Evolutionary conservation across 2,329 filamentous ascomycete species (phyloP).

Genomic region (Sporothrix brasiliensis): DNA sequence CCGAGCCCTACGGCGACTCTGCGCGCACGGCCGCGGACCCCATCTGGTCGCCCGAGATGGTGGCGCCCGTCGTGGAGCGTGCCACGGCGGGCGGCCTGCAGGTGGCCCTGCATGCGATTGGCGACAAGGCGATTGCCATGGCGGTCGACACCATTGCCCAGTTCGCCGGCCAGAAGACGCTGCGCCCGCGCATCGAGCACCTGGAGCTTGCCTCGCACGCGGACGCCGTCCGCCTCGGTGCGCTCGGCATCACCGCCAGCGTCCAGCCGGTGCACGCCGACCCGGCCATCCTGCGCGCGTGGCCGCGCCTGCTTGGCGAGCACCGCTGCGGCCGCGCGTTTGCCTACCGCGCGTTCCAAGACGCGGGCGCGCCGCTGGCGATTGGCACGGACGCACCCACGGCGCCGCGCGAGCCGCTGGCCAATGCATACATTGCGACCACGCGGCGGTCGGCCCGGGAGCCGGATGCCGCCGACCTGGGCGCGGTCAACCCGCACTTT

Average conservation of each 20-base stretch:
- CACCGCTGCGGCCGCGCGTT: conserved; percentile 61
- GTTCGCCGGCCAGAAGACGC: conserved; percentile 41
- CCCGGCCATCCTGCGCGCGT: conserved; percentile 63
- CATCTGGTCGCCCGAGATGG: conserved; percentile 57
- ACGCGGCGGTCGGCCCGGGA: conserved; percentile 60
- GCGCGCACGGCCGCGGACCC: conserved; percentile 49
- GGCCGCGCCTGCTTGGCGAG: conserved; percentile 60
- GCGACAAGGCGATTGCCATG: conserved; percentile 60
- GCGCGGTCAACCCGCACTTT: conserved; percentile 56
- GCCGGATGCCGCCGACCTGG: conserved; percentile 43
- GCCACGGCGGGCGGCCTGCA: conserved; percentile 60
- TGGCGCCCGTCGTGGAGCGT: conserved; percentile 57
- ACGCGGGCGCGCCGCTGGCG: conserved; percentile 57
- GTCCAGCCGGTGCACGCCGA: conserved; percentile 63
- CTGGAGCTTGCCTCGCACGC: conserved; percentile 60
- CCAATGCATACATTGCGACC: conserved; percentile 62
- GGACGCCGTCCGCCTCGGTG: conserved; percentile 60
- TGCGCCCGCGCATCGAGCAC: conserved; percentile 66
- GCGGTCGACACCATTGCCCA: conserved; percentile 58
- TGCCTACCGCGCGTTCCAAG: conserved; percentile 63
- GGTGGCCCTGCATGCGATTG: conserved; percentile 67
- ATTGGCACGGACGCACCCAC: conserved; percentile 64
- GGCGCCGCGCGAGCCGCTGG: conserved; percentile 57
- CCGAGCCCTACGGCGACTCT: conserved; percentile 59
- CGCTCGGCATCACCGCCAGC: conserved; percentile 62